A percentile compares a stretch with the other conserved stretches of the same genome.
Evolutionary conservation across 2,329 filamentous ascomycete species (phyloP).

Genomic region (Penicillium sp.): DNA sequence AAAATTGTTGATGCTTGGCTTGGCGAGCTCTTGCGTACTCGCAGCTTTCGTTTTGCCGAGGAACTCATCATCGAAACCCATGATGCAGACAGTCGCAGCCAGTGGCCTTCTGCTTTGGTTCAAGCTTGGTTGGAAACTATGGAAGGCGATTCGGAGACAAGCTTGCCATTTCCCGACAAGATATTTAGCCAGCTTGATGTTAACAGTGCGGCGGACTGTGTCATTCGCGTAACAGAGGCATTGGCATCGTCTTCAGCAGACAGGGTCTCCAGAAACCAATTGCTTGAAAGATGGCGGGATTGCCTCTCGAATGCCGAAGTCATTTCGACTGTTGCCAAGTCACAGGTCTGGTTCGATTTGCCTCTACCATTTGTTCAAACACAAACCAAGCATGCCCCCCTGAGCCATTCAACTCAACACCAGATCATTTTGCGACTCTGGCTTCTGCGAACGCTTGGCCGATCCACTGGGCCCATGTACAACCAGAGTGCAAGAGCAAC

Average conservation of each 20-base stretch:
- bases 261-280: slow-evolving; percentile 8
- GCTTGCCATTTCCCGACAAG: slow-evolving; percentile 11
- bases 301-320: slow-evolving; percentile 20
- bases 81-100: slow-evolving; percentile 4
- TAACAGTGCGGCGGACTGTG: slow-evolving; percentile 20
- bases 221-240: slow-evolving; percentile 29
- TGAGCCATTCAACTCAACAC: slow-evolving; percentile 14
- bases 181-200: slow-evolving; percentile 21
- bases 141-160: slow-evolving; percentile 2
- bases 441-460: slow-evolving; percentile 24
- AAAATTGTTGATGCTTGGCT: slow-evolving; percentile 28
- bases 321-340: slow-evolving; percentile 17
- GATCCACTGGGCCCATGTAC: slow-evolving; percentile 18
- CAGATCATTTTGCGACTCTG: slow-evolving; percentile 29
- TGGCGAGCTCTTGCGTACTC: slow-evolving; percentile 18
- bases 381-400: not conserved
- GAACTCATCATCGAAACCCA: slow-evolving; percentile 28
- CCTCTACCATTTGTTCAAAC: slow-evolving; percentile 8
- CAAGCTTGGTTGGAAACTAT: slow-evolving; percentile 20
- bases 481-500: slow-evolving; percentile 13
- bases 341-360: slow-evolving; percentile 22
- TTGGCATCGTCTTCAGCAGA: slow-evolving; percentile 20
- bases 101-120: slow-evolving; percentile 25
- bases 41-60: slow-evolving; percentile 20
- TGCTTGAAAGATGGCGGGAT: slow-evolving; percentile 28